These are phyloP conservation scores for Nakazawaea pomicola DNA, from an alignment of 805 yeast genomes.

Conservation along the genomic window DNA sequence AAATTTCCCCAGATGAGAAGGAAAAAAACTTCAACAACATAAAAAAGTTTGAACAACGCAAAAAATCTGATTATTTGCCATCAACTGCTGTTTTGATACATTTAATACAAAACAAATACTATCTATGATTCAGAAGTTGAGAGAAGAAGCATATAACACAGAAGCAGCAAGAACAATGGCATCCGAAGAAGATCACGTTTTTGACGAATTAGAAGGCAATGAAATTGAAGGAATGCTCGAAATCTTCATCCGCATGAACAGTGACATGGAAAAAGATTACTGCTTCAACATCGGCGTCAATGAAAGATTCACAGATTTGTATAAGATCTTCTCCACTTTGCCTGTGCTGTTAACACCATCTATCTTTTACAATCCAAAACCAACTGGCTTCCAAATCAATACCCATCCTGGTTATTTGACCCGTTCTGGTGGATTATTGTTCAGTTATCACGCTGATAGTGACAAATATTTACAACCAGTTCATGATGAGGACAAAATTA, in stretches of 20 bases:
- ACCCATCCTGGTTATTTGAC: conserved; percentile 78
- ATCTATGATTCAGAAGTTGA: conserved; percentile 2
- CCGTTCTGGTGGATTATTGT: conserved; percentile 74
- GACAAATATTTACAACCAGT: conserved; percentile 41
- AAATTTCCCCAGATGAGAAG: too few species aligned
- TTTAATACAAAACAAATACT: too few species aligned
- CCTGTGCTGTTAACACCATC: conserved; percentile 80
- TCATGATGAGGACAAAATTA: conserved; percentile 42
- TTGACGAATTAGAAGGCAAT: conserved; percentile 11
- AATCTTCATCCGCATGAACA: conserved; percentile 75
- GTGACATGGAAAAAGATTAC: conserved; percentile 82
- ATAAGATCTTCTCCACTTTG: conserved; percentile 55
- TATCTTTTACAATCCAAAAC: conserved; percentile 60
- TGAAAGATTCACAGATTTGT: conserved; percentile 55
- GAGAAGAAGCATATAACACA: conserved; percentile 9
- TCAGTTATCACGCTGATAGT: conserved; percentile 52
- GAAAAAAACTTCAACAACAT: too few species aligned
- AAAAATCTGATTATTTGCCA: too few species aligned
- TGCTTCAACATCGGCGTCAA: conserved; percentile 69
- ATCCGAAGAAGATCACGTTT: conserved; percentile 10
- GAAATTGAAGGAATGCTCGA: conserved; percentile 27
- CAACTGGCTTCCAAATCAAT: conserved; percentile 59
- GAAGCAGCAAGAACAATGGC: background rate
- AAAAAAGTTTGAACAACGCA: too few species aligned
- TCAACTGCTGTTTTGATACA: too few species aligned